Conservation (phyloP, 805 yeast species). For the Metschnikowia cubensis region DNA sequence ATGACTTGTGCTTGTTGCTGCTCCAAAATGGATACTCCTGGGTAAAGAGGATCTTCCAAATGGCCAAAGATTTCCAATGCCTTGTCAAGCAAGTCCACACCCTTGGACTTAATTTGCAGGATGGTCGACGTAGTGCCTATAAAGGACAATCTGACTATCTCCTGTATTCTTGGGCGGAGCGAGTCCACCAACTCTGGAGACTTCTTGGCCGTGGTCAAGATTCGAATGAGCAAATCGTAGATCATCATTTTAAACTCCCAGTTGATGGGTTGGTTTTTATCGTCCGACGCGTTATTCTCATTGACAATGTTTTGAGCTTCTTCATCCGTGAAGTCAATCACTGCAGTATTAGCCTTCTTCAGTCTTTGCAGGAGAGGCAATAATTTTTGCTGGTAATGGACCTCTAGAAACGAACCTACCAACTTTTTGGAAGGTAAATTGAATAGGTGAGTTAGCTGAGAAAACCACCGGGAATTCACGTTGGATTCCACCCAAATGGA, state of each 20-base stretch:
- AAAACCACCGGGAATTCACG: slow-evolving; percentile 53
- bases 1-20: slow-evolving; percentile 95
- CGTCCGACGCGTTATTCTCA: slow-evolving; percentile 29
- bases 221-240: slow-evolving; percentile 42
- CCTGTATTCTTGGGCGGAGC: slow-evolving; percentile 48
- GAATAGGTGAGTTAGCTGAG: slow-evolving; percentile 48
- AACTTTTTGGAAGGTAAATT: slow-evolving; percentile 42
- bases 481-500: slow-evolving; percentile 58
- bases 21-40: slow-evolving; percentile 67
- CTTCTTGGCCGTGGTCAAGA: slow-evolving; percentile 37
- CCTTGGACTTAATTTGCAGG: slow-evolving; percentile 54
- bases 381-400: slow-evolving; percentile 36
- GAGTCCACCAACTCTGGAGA: slow-evolving; percentile 37
- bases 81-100: slow-evolving; percentile 62
- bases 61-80: slow-evolving; percentile 58
- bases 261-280: slow-evolving; percentile 51
- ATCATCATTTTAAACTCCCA: slow-evolving; percentile 55
- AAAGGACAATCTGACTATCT: slow-evolving; percentile 73
- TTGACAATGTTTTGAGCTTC: slow-evolving; percentile 40
- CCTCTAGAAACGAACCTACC: slow-evolving; percentile 36
- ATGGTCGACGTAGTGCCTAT: slow-evolving; percentile 75
- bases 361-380: slow-evolving; percentile 41
- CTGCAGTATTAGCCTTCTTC: slow-evolving; percentile 25
- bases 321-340: slow-evolving; percentile 36
- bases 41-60: slow-evolving; percentile 66